A percentile compares a stretch with the other conserved stretches of the same genome.
These are phyloP conservation scores for Kurtzmaniella natalensis DNA, from an alignment of 1,139 yeast species.

Conservation along the genomic window DNA sequence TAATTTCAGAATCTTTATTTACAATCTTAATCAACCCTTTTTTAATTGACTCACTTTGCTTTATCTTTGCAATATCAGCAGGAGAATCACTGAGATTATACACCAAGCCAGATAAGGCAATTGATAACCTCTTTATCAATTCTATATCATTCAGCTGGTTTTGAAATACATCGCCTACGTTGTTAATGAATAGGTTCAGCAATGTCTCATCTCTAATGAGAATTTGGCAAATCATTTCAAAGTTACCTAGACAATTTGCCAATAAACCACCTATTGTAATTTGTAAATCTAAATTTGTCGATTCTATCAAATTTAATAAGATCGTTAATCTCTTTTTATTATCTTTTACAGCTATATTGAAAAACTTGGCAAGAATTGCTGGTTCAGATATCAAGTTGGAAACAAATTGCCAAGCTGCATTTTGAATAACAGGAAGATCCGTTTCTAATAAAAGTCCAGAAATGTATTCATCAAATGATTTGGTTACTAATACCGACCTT, in stretches of 20 bases:
- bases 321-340: slow-evolving; percentile 30
- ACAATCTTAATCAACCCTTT: neutral
- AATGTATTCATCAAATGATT: slow-evolving; percentile 29
- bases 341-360: slow-evolving; percentile 33
- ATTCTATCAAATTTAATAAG: slow-evolving; percentile 36
- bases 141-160: slow-evolving; percentile 26
- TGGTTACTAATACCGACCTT: slow-evolving; percentile 29
- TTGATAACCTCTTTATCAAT: slow-evolving; percentile 33
- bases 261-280: slow-evolving; percentile 40
- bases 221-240: slow-evolving; percentile 37
- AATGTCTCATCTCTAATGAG: slow-evolving; percentile 23
- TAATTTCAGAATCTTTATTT: neutral
- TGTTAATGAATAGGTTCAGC: slow-evolving; percentile 19
- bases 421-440: slow-evolving; percentile 34
- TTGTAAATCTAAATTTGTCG: slow-evolving; percentile 35
- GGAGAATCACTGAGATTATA: slow-evolving; percentile 18
- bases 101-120: slow-evolving; percentile 27
- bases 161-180: slow-evolving; percentile 21
- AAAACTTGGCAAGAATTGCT: slow-evolving; percentile 43
- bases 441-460: slow-evolving; percentile 37
- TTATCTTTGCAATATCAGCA: slow-evolving; percentile 9
- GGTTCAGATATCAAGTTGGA: slow-evolving; percentile 46
- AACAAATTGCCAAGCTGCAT: slow-evolving; percentile 45
- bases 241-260: slow-evolving; percentile 48
- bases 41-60: slow-evolving; percentile 7